Evolutionary conservation across 768 basidiomycete genomes (phyloP).

Genomic region (Mycena haematopus): DNA sequence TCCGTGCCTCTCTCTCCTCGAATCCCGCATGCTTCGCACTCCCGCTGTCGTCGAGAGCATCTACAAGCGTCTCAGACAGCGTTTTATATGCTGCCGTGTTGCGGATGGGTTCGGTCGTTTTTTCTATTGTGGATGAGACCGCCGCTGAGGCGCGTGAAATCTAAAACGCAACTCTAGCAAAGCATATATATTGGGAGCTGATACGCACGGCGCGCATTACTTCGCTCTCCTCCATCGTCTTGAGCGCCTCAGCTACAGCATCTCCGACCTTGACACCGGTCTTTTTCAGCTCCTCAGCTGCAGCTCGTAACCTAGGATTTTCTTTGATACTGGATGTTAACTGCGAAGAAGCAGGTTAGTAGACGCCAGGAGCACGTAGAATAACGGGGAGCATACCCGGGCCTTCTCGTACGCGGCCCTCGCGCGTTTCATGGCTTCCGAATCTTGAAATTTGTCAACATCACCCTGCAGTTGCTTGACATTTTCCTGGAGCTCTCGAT

Average conservation of each 20-base stretch:
- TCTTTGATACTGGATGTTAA: constrained; percentile 94
- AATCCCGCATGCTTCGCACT: constrained; percentile 95
- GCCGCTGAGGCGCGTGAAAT: constrained; percentile 87
- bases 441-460: constrained; percentile 96
- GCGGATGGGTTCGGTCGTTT: constrained; percentile 95
- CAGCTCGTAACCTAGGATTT: constrained; percentile 89
- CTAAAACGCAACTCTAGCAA: constrained; percentile 43
- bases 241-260: constrained; percentile 91
- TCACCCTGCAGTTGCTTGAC: constrained; percentile 97
- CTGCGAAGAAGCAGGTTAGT: constrained; percentile 45
- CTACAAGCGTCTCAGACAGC: constrained; percentile 85
- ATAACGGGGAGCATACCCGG: constrained; percentile 63
- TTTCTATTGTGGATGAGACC: constrained; percentile 83
- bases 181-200: constrained; percentile 1
- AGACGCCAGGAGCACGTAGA: constrained; percentile 18
- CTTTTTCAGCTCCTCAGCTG: constrained; percentile 89
- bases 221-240: constrained; percentile 94
- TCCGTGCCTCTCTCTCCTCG: constrained; percentile 91
- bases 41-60: constrained; percentile 93
- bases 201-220: constrained; percentile 81
- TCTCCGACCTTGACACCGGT: constrained; percentile 92
- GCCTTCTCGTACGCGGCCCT: constrained; percentile 93
- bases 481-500: constrained; percentile 93
- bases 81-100: constrained; percentile 95
- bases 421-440: constrained; percentile 93